These are phyloP conservation scores for Elongisporangium undulatum DNA, from an alignment of 352 stramenopile species.

Conservation along the genomic window DNA sequence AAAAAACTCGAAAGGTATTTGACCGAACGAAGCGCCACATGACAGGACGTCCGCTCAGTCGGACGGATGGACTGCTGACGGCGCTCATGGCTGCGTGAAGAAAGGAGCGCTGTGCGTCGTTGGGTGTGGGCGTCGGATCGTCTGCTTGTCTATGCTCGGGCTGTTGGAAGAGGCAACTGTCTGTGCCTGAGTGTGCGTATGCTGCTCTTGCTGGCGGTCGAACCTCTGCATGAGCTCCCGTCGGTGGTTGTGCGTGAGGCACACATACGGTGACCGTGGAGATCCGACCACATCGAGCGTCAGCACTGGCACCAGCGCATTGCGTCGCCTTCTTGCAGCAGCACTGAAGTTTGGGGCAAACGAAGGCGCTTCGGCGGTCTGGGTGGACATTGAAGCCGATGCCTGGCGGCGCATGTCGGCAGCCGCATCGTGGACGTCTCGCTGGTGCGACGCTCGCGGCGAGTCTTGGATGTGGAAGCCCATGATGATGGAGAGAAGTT, in stretches of 20 bases:
- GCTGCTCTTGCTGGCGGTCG: slow-evolving; percentile 19
- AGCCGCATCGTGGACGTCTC: neutral
- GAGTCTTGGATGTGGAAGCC: slow-evolving; percentile 69
- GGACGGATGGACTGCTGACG: neutral
- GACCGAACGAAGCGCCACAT: neutral
- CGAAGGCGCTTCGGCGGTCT: neutral
- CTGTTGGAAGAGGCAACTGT: neutral
- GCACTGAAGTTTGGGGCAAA: slow-evolving; percentile 5
- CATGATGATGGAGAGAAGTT: slow-evolving; percentile 42
- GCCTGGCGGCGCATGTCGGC: no score
- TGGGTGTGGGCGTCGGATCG: neutral
- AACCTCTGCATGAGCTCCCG: slow-evolving; percentile 25
- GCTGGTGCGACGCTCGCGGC: slow-evolving; percentile 9
- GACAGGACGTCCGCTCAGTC: neutral
- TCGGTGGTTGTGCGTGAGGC: slow-evolving; percentile 25
- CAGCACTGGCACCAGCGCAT: slow-evolving; percentile 51
- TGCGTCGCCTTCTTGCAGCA: slow-evolving; percentile 26
- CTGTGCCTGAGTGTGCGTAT: neutral
- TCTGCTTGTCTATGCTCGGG: neutral
- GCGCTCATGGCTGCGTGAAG: neutral
- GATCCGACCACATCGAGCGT: slow-evolving; percentile 37
- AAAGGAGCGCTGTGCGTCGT: no score
- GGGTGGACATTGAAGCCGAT: neutral
- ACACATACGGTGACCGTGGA: slow-evolving; percentile 33
- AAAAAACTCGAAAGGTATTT: neutral